phyloP scores from a whole-genome alignment of 75 land plant species.

The Isoetes taiwanensis region DNA sequence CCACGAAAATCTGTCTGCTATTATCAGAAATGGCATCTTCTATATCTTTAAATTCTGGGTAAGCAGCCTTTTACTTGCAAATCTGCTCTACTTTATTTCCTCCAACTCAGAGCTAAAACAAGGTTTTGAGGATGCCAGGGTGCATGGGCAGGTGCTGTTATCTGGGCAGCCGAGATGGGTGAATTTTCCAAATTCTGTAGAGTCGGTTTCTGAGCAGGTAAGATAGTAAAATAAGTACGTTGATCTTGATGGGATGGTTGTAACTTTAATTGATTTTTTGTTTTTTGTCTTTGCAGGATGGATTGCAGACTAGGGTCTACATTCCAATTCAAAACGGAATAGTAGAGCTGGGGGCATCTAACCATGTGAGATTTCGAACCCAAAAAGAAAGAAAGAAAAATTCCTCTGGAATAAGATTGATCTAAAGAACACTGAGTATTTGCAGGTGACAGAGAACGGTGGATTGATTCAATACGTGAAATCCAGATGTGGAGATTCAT shows the following conservation, averaged over 20 bases:
- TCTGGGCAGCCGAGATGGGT: constrained; percentile 60
- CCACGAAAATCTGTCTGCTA: constrained; percentile 39
- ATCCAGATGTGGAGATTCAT: constrained; percentile 27
- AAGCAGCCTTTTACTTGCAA: not conserved
- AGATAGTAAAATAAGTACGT: too few relatives aligned
- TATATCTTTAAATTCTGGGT: constrained; percentile 52
- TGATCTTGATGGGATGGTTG: not conserved
- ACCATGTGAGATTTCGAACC: constrained; percentile 39
- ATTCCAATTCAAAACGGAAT: constrained; percentile 56
- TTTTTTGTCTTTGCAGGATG: constrained; percentile 28
- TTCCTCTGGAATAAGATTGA: constrained; percentile 20
- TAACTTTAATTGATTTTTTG: not conserved
- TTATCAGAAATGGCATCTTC: constrained; percentile 47
- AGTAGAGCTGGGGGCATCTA: constrained; percentile 48
- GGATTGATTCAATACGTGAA: constrained; percentile 20
- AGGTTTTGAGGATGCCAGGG: constrained; percentile 20
- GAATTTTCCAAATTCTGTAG: constrained; percentile 17
- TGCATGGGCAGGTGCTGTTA: constrained; percentile 37
- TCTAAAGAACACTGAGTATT: constrained; percentile 15
- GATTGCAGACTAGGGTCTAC: constrained; percentile 34
- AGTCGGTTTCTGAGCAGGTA: constrained; percentile 14
- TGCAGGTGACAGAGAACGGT: constrained; percentile 28
- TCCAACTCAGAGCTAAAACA: not conserved
- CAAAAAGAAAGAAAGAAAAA: constrained; percentile 24
- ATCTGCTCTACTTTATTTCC: not conserved